Percentiles rank a stretch among this genome's conserved stretches.
Conservation (phyloP, 345 rosid genomes). For the Pugionium dolabratum region DNA sequence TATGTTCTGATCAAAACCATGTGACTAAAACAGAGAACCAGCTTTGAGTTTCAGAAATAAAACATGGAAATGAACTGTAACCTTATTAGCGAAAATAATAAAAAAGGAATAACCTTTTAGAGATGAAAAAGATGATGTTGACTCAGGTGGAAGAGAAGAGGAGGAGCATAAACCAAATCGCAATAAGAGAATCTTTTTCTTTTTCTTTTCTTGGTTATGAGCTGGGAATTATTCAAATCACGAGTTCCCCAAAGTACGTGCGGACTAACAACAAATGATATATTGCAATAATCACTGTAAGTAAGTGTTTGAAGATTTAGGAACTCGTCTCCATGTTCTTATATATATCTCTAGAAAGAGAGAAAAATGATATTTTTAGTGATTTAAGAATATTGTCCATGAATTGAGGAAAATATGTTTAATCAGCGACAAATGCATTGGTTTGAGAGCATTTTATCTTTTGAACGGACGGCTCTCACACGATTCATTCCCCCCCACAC, state of each 20-base stretch:
- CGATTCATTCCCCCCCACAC: conserved; percentile 28
- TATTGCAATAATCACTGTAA: conserved; percentile 2
- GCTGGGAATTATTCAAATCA: conserved; percentile 38
- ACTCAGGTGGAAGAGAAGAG: conserved; percentile 43
- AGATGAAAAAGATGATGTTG: conserved; percentile 41
- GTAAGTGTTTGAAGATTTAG: conserved; percentile 15
- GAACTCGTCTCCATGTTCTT: conserved; percentile 40
- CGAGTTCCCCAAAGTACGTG: conserved; percentile 35
- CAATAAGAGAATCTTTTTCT: conserved; percentile 29
- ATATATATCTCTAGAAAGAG: conserved; percentile 7
- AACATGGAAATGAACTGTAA: conserved; percentile 35
- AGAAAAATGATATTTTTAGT: not conserved
- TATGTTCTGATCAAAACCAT: conserved; percentile 37
- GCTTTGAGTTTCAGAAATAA: conserved; percentile 31
- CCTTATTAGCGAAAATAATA: not conserved
- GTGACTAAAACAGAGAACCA: conserved; percentile 39
- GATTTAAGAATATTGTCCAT: conserved; percentile 25
- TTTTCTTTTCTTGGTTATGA: not conserved
- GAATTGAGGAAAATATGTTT: conserved; percentile 28
- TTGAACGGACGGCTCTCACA: conserved; percentile 29
- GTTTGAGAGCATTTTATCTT: conserved; percentile 31
- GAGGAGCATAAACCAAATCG: conserved; percentile 38
- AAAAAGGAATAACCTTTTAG: conserved; percentile 16
- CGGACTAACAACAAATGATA: conserved; percentile 32
- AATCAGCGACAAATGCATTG: conserved; percentile 36